phyloP scores from a whole-genome alignment of 2,329 filamentous ascomycete species.

The Colletotrichum lentis region DNA sequence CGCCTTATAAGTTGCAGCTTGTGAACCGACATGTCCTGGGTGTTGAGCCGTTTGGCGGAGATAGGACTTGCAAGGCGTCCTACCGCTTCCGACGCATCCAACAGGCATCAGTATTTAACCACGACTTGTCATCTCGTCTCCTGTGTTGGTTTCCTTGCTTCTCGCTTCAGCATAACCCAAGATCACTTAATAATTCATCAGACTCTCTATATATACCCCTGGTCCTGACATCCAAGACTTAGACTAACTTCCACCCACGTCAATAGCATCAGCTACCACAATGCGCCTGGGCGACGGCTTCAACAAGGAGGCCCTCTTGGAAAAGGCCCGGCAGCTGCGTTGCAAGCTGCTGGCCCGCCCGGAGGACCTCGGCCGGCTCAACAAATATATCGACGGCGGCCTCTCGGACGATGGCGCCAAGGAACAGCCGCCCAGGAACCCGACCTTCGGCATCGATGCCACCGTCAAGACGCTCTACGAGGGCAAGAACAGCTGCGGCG shows the following conservation, averaged over 20 bases:
- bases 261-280: neutral
- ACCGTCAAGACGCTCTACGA: conserved; percentile 54
- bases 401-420: conserved; percentile 33
- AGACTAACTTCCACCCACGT: neutral
- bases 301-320: conserved; percentile 40
- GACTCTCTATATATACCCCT: too few species aligned
- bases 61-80: neutral
- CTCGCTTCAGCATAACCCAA: too few species aligned
- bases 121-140: neutral
- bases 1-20: neutral
- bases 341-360: conserved; percentile 44
- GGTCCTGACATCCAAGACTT: neutral
- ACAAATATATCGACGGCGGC: conserved; percentile 34
- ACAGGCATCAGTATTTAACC: neutral
- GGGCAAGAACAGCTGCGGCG: conserved; percentile 42
- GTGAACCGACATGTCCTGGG: neutral
- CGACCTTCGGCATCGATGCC: conserved; percentile 44
- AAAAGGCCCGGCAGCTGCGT: conserved; percentile 46
- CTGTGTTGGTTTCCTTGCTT: neutral
- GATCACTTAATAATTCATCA: neutral
- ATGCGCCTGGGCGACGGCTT: conserved; percentile 8
- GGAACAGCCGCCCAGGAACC: conserved; percentile 13
- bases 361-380: conserved; percentile 36
- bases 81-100: neutral
- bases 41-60: neutral